Evolutionary conservation across 2,329 filamentous ascomycete species (phyloP), one percentile per base, ranked within the genome.

Genomic region (Scolecobasidium constrictum): DNA sequence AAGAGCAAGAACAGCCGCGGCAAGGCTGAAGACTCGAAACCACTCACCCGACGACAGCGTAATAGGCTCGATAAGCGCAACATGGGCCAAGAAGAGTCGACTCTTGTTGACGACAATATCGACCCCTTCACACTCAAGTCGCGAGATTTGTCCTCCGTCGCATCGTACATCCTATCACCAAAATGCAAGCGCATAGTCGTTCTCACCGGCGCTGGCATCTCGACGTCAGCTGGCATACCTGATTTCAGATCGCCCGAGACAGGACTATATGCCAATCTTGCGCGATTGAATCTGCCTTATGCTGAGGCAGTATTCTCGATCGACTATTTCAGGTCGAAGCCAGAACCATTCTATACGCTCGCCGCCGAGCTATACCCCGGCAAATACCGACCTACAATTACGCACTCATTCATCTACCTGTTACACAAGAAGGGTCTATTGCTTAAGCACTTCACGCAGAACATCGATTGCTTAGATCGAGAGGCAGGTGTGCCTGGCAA

Each of bases 301-400:
- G 82, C 90, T 17, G 87, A 96, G 64, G 88, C 86, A 23, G 86
- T 96, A 35, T 96, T 98, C 63, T 87, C 94, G 56, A 90, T 98
- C 49, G 70, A 71, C 46, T 98, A 85, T 69, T 98, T 98, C 66
- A 75, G 81, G 48, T 57, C 79, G 35, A 83, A 94, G 50, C 92
- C 92, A 0, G 71, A 79, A 22, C 88, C 92, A 0, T 98, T 98
- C 67, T 98, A 96, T 62, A 77, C 85, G 1, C 74, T 98, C 26
- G 90, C 90, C 12, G 83, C 83, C 53, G 92, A 96, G 63, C 73
- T 98, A 3, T 94, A 94, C 56, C 92, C 92, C 0, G 90, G 88
- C 15, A 83, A 82, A 53, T 95, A 84, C 65, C 73, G 81, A 43
- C 92, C 92, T 0, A 98, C 92, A 1, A 70, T 96, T 43, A 83